Conservation (phyloP, 1,284 basidiomycete genomes). For the Ustilago tritici region DNA sequence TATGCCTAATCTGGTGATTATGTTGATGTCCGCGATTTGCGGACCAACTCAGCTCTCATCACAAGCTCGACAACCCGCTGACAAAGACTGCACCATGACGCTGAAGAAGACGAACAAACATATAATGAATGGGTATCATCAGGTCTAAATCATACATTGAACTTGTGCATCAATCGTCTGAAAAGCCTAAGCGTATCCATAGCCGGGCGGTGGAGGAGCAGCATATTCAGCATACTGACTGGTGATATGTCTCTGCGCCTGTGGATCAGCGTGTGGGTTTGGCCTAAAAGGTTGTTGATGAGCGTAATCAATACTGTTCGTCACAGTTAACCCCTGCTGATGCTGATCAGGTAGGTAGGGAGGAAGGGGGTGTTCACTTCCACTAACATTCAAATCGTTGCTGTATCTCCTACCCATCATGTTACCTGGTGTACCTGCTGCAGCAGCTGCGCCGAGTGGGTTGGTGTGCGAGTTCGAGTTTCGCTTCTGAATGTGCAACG, state of each 20-base stretch:
- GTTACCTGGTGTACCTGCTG: constrained; percentile 24
- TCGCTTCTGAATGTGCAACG: constrained; percentile 54
- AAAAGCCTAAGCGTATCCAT: constrained; percentile 27
- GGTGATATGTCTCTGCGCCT: constrained; percentile 19
- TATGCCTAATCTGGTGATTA: too few relatives aligned
- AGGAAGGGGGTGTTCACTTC: constrained; percentile 39
- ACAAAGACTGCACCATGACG: too few relatives aligned
- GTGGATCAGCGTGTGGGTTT: neutral
- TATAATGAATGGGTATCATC: neutral
- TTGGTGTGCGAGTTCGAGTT: constrained; percentile 25
- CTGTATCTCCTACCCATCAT: constrained; percentile 38
- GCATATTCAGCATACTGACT: constrained; percentile 48
- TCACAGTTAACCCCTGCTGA: neutral
- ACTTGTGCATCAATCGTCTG: neutral
- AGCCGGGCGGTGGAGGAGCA: constrained; percentile 48
- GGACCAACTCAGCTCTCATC: too few relatives aligned
- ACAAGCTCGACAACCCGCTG: too few relatives aligned
- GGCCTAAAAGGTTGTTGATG: constrained; percentile 7
- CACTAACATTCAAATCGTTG: constrained; percentile 21
- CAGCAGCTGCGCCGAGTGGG: constrained; percentile 29
- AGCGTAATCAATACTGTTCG: constrained; percentile 4
- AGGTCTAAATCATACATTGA: neutral
- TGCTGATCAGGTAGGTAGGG: constrained; percentile 38
- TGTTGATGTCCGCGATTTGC: too few relatives aligned
- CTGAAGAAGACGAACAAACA: neutral